Evolutionary conservation across 129 eudicot species (phyloP).

Genomic region (Apium graveolens): DNA sequence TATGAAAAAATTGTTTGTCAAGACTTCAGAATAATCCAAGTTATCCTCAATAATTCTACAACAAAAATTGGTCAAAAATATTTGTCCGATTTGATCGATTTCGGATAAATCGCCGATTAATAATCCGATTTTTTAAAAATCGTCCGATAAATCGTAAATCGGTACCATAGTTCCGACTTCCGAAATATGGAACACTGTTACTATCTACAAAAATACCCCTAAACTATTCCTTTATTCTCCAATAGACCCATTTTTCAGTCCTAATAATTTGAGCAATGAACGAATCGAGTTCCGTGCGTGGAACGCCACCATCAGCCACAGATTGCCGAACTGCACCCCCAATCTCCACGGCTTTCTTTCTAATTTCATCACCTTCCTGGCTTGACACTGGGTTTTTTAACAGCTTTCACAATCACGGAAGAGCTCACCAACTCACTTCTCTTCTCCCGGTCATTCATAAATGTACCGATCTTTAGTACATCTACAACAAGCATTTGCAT

Average conservation of each 20-base stretch:
- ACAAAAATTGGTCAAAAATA: too few relatives aligned
- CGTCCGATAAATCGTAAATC: too few relatives aligned
- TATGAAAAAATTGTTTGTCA: too few relatives aligned
- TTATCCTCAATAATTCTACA: too few relatives aligned
- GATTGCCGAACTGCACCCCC: background rate
- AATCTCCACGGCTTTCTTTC: background rate
- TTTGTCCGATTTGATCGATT: too few relatives aligned
- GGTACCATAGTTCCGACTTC: too few relatives aligned
- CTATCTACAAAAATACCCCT: too few relatives aligned
- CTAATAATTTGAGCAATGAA: background rate
- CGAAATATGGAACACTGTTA: too few relatives aligned
- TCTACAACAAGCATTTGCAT: slow-evolving; percentile 24
- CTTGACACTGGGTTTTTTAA: background rate
- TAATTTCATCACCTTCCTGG: background rate
- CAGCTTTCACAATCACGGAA: background rate
- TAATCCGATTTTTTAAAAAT: too few relatives aligned
- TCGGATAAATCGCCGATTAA: too few relatives aligned
- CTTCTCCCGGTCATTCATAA: slow-evolving; percentile 29
- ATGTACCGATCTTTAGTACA: slow-evolving; percentile 26
- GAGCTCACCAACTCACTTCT: background rate
- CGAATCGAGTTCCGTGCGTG: background rate
- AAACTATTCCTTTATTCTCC: too few relatives aligned
- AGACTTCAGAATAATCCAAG: too few relatives aligned
- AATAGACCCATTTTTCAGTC: background rate
- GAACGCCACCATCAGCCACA: background rate